These are phyloP conservation scores for Yamadazyma atmosphaerica DNA, from an alignment of 1,139 yeast genomes.

Conservation along the genomic window DNA sequence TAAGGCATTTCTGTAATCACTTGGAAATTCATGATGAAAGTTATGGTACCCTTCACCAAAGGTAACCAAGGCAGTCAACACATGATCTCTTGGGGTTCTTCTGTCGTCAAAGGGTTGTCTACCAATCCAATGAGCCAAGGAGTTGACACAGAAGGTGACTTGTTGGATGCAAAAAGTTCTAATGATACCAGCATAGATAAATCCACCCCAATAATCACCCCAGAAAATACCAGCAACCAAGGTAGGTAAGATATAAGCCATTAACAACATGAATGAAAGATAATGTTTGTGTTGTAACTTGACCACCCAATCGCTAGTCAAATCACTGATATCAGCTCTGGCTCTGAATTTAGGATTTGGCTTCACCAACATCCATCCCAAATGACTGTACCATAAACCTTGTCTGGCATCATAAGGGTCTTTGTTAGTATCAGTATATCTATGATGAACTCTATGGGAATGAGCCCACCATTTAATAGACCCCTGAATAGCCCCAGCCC, in stretches of 20 bases:
- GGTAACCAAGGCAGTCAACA: conserved; percentile 89
- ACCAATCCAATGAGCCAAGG: conserved; percentile 98
- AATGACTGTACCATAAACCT: conserved; percentile 94
- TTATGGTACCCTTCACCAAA: conserved; percentile 99
- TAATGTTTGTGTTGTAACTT: conserved; percentile 93
- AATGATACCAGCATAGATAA: conserved; percentile 85
- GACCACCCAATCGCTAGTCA: conserved; percentile 87
- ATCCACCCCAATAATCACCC: conserved; percentile 93
- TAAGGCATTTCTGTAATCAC: conserved; percentile 96
- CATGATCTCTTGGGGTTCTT: conserved; percentile 96
- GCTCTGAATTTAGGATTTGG: conserved; percentile 96
- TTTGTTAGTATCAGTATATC: conserved; percentile 94
- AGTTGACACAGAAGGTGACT: conserved; percentile 97
- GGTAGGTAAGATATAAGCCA: conserved; percentile 76
- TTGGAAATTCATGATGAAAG: conserved; percentile 99
- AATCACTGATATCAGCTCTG: conserved; percentile 92
- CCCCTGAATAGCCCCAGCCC: conserved; percentile 96
- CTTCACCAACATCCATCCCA: conserved; percentile 95
- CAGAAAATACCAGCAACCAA: conserved; percentile 75
- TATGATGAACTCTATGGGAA: conserved; percentile 95
- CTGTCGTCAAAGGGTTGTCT: conserved; percentile 97
- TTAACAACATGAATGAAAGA: conserved; percentile 60
- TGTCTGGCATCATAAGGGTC: conserved; percentile 97
- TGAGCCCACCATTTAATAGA: conserved; percentile 99
- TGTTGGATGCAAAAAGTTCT: conserved; percentile 88